Conservation (phyloP, 106 monocot species). For the Alisma plantagoaquatica region DNA sequence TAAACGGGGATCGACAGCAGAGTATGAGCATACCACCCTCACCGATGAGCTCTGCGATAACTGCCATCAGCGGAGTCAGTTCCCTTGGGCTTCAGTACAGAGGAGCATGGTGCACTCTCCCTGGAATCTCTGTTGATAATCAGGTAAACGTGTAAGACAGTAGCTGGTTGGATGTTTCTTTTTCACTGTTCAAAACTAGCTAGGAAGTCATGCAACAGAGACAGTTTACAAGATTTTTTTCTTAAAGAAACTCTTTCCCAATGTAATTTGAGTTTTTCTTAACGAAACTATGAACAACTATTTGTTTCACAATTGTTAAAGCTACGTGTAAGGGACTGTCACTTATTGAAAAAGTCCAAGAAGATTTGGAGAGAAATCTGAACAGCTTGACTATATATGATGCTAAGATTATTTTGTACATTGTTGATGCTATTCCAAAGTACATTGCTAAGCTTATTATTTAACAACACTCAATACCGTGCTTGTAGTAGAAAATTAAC, state of each 20-base stretch:
- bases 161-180: background rate
- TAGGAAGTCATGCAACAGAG: background rate
- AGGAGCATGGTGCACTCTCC: constrained; percentile 66
- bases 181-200: background rate
- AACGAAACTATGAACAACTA: too few species aligned
- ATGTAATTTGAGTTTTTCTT: too few species aligned
- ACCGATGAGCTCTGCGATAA: constrained; percentile 48
- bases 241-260: background rate
- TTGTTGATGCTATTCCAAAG: too few species aligned
- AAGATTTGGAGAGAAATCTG: too few species aligned
- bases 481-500: too few species aligned
- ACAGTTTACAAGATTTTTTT: background rate
- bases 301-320: too few species aligned
- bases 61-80: constrained; percentile 46
- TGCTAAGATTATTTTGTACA: too few species aligned
- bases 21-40: constrained; percentile 43
- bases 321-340: too few species aligned
- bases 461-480: too few species aligned
- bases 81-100: constrained; percentile 48
- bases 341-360: too few species aligned
- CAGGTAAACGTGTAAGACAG: constrained; percentile 9
- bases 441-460: too few species aligned
- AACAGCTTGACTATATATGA: too few species aligned
- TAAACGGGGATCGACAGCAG: constrained; percentile 36
- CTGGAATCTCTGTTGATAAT: constrained; percentile 36